Evolutionary conservation across 306 rosid genomes (phyloP), one percentile per base, ranked within the genome.

Genomic region (Senna siamea): DNA sequence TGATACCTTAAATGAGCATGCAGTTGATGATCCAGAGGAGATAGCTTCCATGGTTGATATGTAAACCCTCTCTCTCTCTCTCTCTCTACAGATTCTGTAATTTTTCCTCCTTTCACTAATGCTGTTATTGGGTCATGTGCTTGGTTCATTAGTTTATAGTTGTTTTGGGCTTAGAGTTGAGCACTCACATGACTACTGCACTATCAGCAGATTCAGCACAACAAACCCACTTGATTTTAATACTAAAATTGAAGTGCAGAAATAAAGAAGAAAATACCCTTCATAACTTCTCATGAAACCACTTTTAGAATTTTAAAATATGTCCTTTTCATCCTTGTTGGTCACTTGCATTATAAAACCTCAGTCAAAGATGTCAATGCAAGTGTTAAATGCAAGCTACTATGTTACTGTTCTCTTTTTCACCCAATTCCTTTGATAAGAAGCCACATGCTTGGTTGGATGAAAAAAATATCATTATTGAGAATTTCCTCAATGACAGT

Each of bases 21-120:
- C 98, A 30, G 98, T 87, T 62, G 88, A 90, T 41, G 81, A 95
- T 80, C 99, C 98, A 73, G 99, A 90, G 62, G 92, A 92, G 77
- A 78, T 95, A 52, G 97, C 96, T 68, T 76, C 96, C 5, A 75
- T 87, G 96, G 99, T 95, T 61, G 89, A 92, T 47, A 81, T 73
- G 99, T 95, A 90, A 63, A 67, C 28, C 59, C 86, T n/a, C n/a
- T n/a, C n/a, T n/a, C n/a, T n/a, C 63, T 56, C 46, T 74, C 30
- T 74, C 71, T n/a, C 17, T 68, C 14, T 60, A 77, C n/a, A 48
- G 10, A 55, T 2, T 9, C 26, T 65, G 69, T 35, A 52, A 47
- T 32, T 54, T 34, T 67, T 40, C 34, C 7, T 63, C 56, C 44
- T 68, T 66, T 47, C 63, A 20, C n/a, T 7, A 23, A 54, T 62